Conservation (phyloP, 257 asterid genomes). For the Cinchona pubescens region DNA sequence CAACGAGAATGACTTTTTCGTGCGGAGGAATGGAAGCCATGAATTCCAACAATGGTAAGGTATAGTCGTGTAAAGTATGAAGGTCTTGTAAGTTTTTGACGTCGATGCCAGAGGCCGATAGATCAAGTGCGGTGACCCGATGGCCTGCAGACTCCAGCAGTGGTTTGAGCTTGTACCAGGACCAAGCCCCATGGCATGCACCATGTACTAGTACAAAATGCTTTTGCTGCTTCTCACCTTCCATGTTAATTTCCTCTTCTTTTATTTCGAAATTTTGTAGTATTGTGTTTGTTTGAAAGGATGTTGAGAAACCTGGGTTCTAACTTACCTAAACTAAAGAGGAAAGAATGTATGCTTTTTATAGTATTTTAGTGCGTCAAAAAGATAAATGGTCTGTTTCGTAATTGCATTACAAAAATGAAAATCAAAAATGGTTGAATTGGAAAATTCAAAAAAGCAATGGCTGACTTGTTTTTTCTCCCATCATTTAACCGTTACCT, state of each 20-base stretch:
- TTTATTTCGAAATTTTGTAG: not conserved
- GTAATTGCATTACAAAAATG: too few relatives aligned
- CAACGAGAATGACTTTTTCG: conserved; percentile 55
- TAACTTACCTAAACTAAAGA: too few relatives aligned
- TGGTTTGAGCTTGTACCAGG: conserved; percentile 62
- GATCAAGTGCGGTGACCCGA: conserved; percentile 51
- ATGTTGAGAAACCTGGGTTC: not conserved
- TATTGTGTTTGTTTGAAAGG: not conserved
- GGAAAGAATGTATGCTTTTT: too few relatives aligned
- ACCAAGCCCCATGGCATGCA: conserved; percentile 69
- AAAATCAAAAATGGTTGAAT: too few relatives aligned
- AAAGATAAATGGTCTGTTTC: too few relatives aligned
- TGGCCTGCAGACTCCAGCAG: conserved; percentile 61
- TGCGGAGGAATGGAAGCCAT: conserved; percentile 32
- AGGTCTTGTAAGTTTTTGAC: conserved; percentile 28
- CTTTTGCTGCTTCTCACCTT: conserved; percentile 7
- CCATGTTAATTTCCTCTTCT: conserved; percentile 19
- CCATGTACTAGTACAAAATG: conserved; percentile 66
- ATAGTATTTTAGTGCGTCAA: too few relatives aligned
- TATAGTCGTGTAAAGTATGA: conserved; percentile 38
- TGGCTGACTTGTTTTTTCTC: too few relatives aligned
- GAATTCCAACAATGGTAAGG: conserved; percentile 39
- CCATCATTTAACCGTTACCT: too few relatives aligned
- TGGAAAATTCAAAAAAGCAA: too few relatives aligned
- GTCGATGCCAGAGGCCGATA: conserved; percentile 55